These are phyloP conservation scores for Cyberlindnera euphorbiiphila DNA, from an alignment of 805 yeast genomes.

Conservation along the genomic window DNA sequence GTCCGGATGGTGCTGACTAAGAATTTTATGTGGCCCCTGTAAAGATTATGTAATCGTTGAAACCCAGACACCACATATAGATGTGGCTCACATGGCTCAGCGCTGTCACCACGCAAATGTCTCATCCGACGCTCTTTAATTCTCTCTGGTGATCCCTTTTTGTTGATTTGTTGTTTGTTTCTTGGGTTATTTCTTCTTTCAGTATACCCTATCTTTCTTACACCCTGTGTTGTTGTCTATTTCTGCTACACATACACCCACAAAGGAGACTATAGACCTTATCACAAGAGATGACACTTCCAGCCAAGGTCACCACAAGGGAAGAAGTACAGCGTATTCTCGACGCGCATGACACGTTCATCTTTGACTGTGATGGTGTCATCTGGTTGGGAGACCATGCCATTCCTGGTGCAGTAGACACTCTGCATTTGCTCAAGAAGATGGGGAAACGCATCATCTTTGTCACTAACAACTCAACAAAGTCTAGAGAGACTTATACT, in stretches of 20 bases:
- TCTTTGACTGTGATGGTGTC: slow-evolving; percentile 97
- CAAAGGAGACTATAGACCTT: not conserved
- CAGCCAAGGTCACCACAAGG: slow-evolving; percentile 45
- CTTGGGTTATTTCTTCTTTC: too few relatives aligned
- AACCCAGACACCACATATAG: too few relatives aligned
- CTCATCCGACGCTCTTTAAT: slow-evolving; percentile 1
- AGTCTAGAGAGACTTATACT: slow-evolving; percentile 75
- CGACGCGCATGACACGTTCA: slow-evolving; percentile 70
- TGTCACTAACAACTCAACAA: slow-evolving; percentile 95
- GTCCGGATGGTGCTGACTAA: too few relatives aligned
- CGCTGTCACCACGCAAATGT: not conserved
- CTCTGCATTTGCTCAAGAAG: slow-evolving; percentile 53
- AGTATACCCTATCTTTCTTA: not conserved
- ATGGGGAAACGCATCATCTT: slow-evolving; percentile 69
- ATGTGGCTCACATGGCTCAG: too few relatives aligned
- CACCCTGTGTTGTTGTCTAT: not conserved
- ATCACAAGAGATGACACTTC: slow-evolving; percentile 9
- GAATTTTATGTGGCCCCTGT: too few relatives aligned
- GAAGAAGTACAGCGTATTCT: slow-evolving; percentile 52
- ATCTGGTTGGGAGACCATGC: slow-evolving; percentile 86
- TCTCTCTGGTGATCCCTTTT: too few relatives aligned
- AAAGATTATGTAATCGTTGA: too few relatives aligned
- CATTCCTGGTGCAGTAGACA: slow-evolving; percentile 75
- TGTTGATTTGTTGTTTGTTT: too few relatives aligned
- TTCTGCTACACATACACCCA: not conserved